Base-by-base conservation (phyloP, 306 rosid genomes). In the Acmispon strigosus region DNA sequence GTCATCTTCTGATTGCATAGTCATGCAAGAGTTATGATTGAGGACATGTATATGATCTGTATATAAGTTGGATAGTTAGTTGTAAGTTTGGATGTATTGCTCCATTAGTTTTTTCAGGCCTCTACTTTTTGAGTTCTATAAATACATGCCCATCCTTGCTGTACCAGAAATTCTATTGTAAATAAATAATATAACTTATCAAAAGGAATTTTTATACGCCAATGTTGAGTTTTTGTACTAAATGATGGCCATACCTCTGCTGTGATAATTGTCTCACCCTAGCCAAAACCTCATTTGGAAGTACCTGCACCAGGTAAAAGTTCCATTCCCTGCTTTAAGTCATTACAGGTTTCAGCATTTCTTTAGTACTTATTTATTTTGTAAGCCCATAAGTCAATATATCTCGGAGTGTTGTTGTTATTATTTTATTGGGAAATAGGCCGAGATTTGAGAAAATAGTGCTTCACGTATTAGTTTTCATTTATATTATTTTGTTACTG, bases 1-100 rank as follows among this genome's bases (percentile, higher is more conserved):
- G 22, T 55, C 29, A 36, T 64, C 32, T 77, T 78, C 73, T 73
- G 75, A 57, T 82, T 58, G 39, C 24, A 48, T 65, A 56, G 22
- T 63, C 67, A 52, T 66, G 52, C 66, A 50, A 29, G 43, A 71
- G 51, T 48, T 56, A 24, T 47, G 12, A 5, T 57, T 39, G 36
- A 10, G 76, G 62, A 53, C 58, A 65, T 66, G 17, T 47, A 66
- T 56, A 66, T 59, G 68, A 42, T 64, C 41, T 57, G 47, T 43
- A 59, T 41, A 13, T 6, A 18, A 72, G 73, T 60, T 53, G 69
- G 18, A 66, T 76, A 39, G 58, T 70, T 68, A 58, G 39, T 32
- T 27, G 54, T 9, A 37, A 52, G 69, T 32, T 5, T 27, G 34
- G 34, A 27, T 27, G 34, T 4, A 27, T 27, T 32, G 7, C 37